These are phyloP conservation scores for Kurtzmaniella quercitrusa DNA, from an alignment of 1,139 yeast species.

Conservation along the genomic window DNA sequence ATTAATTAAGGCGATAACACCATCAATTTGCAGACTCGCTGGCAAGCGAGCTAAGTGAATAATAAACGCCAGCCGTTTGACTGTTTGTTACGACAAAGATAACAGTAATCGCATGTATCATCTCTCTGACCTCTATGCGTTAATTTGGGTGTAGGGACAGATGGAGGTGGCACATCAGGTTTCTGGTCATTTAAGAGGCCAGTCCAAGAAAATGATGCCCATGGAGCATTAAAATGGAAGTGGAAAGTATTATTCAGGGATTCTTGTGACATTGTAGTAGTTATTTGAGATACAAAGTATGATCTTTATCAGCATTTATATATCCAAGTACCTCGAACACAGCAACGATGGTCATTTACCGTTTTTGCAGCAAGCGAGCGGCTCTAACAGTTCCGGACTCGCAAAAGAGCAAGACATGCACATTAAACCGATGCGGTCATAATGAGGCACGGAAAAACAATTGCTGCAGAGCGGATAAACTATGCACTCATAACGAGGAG, in stretches of 20 bases:
- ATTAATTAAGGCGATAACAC: background rate
- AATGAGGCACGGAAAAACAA: background rate
- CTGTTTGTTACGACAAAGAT: conserved; percentile 1
- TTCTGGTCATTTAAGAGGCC: background rate
- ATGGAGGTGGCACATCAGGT: background rate
- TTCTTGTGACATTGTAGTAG: background rate
- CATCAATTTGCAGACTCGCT: too few relatives aligned
- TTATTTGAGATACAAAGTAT: background rate
- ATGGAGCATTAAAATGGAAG: background rate
- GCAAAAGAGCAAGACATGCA: background rate
- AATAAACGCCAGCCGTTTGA: background rate
- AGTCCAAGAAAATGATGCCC: background rate
- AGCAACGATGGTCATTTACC: background rate
- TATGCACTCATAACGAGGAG: background rate
- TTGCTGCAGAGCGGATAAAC: background rate
- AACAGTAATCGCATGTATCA: conserved; percentile 1
- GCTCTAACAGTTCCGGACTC: background rate
- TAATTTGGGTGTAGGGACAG: background rate
- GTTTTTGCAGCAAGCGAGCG: background rate
- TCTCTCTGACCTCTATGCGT: conserved; percentile 1
- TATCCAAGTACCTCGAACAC: background rate
- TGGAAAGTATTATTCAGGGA: background rate
- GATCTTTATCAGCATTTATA: background rate
- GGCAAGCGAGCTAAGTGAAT: conserved; percentile 1
- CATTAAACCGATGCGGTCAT: background rate